Evolutionary conservation across 2,329 filamentous ascomycete species (phyloP).

Genomic region (Chrysoporthe deuterocubensis): DNA sequence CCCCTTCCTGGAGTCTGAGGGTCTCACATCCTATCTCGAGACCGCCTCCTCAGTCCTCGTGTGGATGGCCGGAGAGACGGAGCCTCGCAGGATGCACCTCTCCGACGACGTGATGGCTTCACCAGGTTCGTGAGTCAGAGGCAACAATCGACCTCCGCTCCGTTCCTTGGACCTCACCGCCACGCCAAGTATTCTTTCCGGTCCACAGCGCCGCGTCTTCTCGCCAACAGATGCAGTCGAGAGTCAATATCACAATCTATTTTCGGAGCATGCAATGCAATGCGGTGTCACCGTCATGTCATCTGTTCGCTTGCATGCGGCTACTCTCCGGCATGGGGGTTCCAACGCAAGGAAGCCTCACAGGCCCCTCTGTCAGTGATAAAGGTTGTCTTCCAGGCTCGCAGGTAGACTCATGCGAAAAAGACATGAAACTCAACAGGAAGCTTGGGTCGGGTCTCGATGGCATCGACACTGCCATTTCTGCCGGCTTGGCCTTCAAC

Average conservation of each 20-base stretch:
- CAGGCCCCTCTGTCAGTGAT: neutral
- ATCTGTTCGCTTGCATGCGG: neutral
- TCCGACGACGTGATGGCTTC: too few species aligned
- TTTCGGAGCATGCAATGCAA: conserved; percentile 12
- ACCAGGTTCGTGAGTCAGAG: neutral
- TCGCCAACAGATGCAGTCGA: neutral
- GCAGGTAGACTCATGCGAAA: neutral
- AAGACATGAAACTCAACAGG: neutral
- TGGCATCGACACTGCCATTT: neutral
- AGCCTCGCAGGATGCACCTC: too few species aligned
- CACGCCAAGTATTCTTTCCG: neutral
- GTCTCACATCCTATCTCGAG: neutral
- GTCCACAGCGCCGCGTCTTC: neutral
- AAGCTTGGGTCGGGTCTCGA: neutral
- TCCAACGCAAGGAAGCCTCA: too few species aligned
- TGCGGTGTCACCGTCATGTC: conserved; percentile 2
- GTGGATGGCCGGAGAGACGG: neutral
- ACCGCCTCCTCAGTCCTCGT: neutral
- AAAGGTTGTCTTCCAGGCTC: neutral
- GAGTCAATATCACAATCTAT: conserved; percentile 25
- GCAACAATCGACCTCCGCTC: too few species aligned
- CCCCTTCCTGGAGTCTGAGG: neutral
- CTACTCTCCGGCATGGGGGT: neutral
- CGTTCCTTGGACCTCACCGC: neutral
- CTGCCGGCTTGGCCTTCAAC: neutral